phyloP scores from a whole-genome alignment of 306 rosid genomes.

The Cicer bijugum region DNA sequence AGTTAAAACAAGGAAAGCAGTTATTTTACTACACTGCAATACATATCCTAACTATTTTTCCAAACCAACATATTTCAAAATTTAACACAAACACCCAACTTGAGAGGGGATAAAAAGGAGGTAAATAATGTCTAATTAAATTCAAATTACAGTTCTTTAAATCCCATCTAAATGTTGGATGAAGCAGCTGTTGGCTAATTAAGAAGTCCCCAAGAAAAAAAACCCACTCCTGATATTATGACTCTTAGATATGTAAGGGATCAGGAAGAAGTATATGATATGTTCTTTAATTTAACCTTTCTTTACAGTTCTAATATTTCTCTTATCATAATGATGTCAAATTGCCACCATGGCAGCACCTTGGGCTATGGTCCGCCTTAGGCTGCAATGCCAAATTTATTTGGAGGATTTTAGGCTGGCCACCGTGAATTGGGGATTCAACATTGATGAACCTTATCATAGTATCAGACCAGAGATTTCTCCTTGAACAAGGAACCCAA shows the following conservation, averaged over 20 bases:
- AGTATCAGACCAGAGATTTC: too few species aligned
- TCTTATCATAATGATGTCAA: background rate
- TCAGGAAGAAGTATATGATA: background rate
- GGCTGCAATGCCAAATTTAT: background rate
- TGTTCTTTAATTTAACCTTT: background rate
- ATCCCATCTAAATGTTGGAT: conserved; percentile 19
- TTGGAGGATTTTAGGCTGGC: background rate
- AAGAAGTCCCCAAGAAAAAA: background rate
- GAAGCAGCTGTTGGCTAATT: background rate
- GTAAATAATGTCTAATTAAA: background rate
- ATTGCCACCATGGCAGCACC: background rate
- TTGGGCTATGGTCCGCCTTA: background rate
- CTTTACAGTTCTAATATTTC: conserved; percentile 7
- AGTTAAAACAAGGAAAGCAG: conserved; percentile 31
- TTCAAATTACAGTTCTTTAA: conserved; percentile 19
- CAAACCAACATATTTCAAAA: background rate
- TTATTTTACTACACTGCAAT: background rate
- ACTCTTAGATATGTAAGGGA: background rate
- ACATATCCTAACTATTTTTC: background rate
- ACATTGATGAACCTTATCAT: background rate
- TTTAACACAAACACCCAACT: background rate
- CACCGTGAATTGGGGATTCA: background rate
- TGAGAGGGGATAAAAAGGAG: background rate
- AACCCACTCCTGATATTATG: background rate
- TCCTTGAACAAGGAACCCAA: conserved; percentile 18